phyloP scores from a whole-genome alignment of 163 green algal genomes.

The Prototheca wickerhamii region DNA sequence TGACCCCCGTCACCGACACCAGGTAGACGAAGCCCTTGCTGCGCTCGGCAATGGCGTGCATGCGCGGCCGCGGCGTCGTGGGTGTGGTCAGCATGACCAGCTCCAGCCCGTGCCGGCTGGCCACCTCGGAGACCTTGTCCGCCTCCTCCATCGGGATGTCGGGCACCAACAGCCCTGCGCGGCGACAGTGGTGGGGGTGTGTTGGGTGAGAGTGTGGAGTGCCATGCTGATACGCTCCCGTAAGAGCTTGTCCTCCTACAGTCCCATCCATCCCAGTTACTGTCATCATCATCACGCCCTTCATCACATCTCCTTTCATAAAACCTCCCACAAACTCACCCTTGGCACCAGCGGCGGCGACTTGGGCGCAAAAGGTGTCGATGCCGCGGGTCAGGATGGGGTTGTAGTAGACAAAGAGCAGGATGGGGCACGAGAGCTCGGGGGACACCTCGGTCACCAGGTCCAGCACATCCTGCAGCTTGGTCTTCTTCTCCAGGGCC shows the following conservation, averaged over 20 bases:
- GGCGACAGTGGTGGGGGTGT: background rate
- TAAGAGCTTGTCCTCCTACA: background rate
- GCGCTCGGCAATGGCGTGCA: constrained; percentile 65
- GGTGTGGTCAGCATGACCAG: constrained; percentile 91
- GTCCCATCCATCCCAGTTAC: too few species aligned
- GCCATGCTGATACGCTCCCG: background rate
- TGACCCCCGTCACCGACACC: constrained; percentile 88
- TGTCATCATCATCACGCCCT: too few species aligned
- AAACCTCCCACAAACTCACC: constrained; percentile 23
- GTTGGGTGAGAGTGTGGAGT: background rate
- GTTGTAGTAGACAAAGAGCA: constrained; percentile 99
- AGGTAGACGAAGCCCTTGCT: constrained; percentile 96
- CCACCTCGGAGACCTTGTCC: constrained; percentile 43
- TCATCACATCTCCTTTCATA: background rate
- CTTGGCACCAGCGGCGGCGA: constrained; percentile 65
- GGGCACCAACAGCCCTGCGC: constrained; percentile 82
- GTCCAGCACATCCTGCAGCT: constrained; percentile 68
- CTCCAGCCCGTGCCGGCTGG: constrained; percentile 71
- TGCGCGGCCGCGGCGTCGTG: constrained; percentile 78
- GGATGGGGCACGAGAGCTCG: constrained; percentile 71
- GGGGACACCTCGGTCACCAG: constrained; percentile 46
- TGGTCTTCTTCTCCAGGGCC: constrained; percentile 67
- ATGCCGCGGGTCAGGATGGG: constrained; percentile 83
- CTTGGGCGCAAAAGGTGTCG: constrained; percentile 68
- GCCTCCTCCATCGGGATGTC: constrained; percentile 95